Evolutionary conservation across 2,329 filamentous ascomycete genomes (phyloP).

Genomic region (Pseudogymnoascus sp.): DNA sequence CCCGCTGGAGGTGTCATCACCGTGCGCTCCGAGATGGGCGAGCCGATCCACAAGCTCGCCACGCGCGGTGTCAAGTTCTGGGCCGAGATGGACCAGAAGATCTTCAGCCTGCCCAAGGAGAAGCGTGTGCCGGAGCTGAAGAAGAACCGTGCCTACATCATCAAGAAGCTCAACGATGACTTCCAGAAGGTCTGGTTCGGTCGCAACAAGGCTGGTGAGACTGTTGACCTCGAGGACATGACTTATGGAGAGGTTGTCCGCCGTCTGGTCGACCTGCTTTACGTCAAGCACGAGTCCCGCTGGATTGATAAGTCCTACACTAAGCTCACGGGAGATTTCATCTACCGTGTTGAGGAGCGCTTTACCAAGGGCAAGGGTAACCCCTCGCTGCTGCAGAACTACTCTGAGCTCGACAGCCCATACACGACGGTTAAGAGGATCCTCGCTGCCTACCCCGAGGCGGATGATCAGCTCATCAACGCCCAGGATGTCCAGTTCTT

Average conservation of each 20-base stretch:
- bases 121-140: slow-evolving; percentile 83
- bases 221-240: slow-evolving; percentile 90
- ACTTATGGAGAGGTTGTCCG: slow-evolving; percentile 83
- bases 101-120: slow-evolving; percentile 92
- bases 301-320: slow-evolving; percentile 87
- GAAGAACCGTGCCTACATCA: slow-evolving; percentile 84
- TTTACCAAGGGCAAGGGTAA: slow-evolving; percentile 69
- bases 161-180: slow-evolving; percentile 91
- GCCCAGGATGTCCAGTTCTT: slow-evolving; percentile 98
- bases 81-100: slow-evolving; percentile 98
- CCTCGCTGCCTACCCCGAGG: slow-evolving; percentile 75
- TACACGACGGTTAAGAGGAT: slow-evolving; percentile 73
- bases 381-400: slow-evolving; percentile 80
- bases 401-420: slow-evolving; percentile 77
- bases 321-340: slow-evolving; percentile 85
- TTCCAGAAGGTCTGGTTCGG: slow-evolving; percentile 98
- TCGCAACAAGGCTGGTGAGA: slow-evolving; percentile 69
- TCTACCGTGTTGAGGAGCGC: slow-evolving; percentile 92
- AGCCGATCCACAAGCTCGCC: slow-evolving; percentile 97
- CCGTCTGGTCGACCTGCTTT: slow-evolving; percentile 83
- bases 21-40: slow-evolving; percentile 96
- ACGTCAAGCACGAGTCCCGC: slow-evolving; percentile 79
- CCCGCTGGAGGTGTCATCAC: slow-evolving; percentile 90
- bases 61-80: slow-evolving; percentile 94
- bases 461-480: slow-evolving; percentile 87